Evolutionary conservation across 495 filamentous ascomycete genomes (phyloP).

Genomic region (Durotheca rogersii): DNA sequence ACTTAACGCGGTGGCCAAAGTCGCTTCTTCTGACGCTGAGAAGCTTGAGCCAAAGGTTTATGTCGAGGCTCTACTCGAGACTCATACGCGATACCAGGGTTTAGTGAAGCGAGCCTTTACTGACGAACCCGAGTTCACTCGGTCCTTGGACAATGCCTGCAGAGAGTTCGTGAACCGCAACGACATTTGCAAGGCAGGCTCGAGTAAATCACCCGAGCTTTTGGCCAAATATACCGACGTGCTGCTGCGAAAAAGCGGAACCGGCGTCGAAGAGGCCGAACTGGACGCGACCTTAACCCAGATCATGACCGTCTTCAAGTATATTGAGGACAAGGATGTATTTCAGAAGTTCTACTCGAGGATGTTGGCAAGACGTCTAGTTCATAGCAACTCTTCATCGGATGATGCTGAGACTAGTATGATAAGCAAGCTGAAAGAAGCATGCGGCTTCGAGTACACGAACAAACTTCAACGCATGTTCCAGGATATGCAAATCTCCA

Average conservation of each 20-base stretch:
- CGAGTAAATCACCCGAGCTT: conserved; percentile 89
- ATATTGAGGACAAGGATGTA: conserved; percentile 99
- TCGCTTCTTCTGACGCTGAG: conserved; percentile 84
- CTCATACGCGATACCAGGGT: conserved; percentile 88
- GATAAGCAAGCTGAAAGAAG: conserved; percentile 99
- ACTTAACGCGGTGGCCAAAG: conserved; percentile 83
- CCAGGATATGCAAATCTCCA: conserved; percentile 98
- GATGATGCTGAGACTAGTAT: conserved; percentile 98
- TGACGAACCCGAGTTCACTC: conserved; percentile 94
- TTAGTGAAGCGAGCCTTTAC: conserved; percentile 91
- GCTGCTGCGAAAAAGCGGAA: conserved; percentile 87
- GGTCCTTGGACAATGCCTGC: conserved; percentile 95
- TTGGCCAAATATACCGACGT: conserved; percentile 96
- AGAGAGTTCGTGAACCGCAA: conserved; percentile 98
- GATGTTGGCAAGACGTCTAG: conserved; percentile 90
- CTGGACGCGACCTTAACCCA: conserved; percentile 88
- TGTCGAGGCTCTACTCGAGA: conserved; percentile 90
- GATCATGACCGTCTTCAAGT: conserved; percentile 99
- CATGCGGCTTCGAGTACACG: conserved; percentile 97
- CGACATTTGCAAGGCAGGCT: conserved; percentile 86
- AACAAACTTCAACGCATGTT: conserved; percentile 99
- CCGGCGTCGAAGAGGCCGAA: conserved; percentile 87
- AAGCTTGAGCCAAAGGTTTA: conserved; percentile 94
- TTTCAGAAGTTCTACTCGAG: conserved; percentile 99
- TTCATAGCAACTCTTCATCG: conserved; percentile 90